Conservation (phyloP, 208 protist genomes). For the Trichomonas vaginalis region DNA sequence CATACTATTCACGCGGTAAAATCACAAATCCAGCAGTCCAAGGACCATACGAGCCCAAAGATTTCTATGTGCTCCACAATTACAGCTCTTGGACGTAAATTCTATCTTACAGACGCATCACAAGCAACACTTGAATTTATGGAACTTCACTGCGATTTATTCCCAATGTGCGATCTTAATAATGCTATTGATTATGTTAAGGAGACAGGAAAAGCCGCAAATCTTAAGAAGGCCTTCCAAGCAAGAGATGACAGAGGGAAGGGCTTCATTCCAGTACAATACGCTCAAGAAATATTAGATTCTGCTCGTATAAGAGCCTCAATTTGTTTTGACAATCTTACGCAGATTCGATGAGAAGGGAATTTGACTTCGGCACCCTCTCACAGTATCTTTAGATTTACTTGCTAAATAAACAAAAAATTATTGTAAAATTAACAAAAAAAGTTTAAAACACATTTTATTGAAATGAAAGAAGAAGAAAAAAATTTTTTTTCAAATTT, state of each 20-base stretch:
- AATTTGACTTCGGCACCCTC: background rate
- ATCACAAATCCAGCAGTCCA: background rate
- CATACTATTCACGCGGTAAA: background rate
- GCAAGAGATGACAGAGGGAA: background rate
- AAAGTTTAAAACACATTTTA: background rate
- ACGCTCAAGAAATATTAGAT: background rate
- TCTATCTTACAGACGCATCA: background rate
- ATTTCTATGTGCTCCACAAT: background rate
- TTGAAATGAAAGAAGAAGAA: too few species aligned
- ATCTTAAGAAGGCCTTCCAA: background rate
- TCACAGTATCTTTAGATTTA: background rate
- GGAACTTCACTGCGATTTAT: background rate
- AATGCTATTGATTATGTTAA: background rate
- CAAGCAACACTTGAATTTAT: background rate
- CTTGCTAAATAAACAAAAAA: too few species aligned
- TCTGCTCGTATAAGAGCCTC: background rate
- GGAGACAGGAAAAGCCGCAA: background rate
- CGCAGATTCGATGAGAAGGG: background rate
- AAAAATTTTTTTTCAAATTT: too few species aligned
- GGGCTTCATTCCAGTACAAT: background rate
- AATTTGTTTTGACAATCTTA: background rate
- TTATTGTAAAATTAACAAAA: background rate
- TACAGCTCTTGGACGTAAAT: background rate
- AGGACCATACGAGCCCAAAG: background rate
- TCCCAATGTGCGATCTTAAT: background rate